Base-by-base conservation (phyloP, 192 early-diverging fungal species). In the Backusella tuberculispora region DNA sequence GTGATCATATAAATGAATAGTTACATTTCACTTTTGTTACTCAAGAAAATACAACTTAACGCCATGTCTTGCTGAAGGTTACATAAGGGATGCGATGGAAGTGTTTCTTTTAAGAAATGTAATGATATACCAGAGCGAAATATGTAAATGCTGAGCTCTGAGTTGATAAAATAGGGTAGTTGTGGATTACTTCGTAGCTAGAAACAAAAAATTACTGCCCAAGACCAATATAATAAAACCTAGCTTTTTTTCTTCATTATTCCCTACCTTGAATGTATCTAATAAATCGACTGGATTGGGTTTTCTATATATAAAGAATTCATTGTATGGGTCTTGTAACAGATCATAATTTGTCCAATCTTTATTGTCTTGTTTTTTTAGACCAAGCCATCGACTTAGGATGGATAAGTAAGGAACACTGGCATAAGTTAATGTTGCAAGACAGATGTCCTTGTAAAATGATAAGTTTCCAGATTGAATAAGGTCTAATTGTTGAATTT, bases 51-150 rank as follows among this genome's bases (percentile, higher is more conserved):
- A 56, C 17, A 60, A 1, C 3, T 72, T 56, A 60, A 56, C n/a
- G 70, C 2, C 26, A 12, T 21, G 6, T 63, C 40, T 15, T 74
- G 41, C 29, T 74, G 63, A 56, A 76, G 48, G 46, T 70, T 69
- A 53, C 74, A 70, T 19, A 85, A 69, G 0, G 80, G 80, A 69
- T 81, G 76, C 6, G 78, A 41, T 15, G 78, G 76, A 3, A 74
- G 72, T 63, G 43, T 82, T 6, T 84, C 50, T 13, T 69, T 53
- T 37, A 86, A 40, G 17, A 86, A 76, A 37, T 80, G 76, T 2
- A 86, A 74, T 34, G 81, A 81, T 45, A 82, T 84, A 5, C 83
- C 83, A n/a, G 83, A 78, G 38, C 83, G 78, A 12, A 86, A 26
- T 8, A 84, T 71, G 26, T 74, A 65, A 8, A 76, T 42, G 2